Conservation (phyloP, 192 early-diverging fungal species). For the Coemansia sp. region DNA sequence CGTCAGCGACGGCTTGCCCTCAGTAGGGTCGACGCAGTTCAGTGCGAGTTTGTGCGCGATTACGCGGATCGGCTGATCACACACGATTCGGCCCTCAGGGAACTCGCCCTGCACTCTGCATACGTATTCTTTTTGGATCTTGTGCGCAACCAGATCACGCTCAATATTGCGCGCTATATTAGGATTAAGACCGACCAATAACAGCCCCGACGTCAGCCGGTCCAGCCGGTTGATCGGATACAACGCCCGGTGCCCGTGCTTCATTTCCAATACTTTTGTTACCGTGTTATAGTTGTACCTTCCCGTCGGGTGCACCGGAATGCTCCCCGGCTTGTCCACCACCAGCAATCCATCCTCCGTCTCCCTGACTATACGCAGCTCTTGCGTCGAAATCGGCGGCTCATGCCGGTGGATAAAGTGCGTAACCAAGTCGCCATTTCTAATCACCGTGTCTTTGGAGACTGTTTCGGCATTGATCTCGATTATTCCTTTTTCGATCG, state of each 20-base stretch:
- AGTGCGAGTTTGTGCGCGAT: constrained; percentile 86
- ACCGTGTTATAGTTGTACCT: constrained; percentile 89
- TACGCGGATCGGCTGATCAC: constrained; percentile 80
- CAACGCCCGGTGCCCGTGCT: constrained; percentile 59
- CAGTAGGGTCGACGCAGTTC: constrained; percentile 72
- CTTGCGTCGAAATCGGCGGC: constrained; percentile 74
- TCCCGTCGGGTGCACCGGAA: constrained; percentile 81
- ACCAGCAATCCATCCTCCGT: constrained; percentile 70
- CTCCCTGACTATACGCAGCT: constrained; percentile 64
- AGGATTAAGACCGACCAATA: constrained; percentile 70
- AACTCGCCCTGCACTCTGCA: constrained; percentile 87
- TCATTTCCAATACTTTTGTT: constrained; percentile 64
- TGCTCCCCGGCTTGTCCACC: constrained; percentile 86
- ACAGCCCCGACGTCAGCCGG: constrained; percentile 88
- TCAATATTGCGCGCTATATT: constrained; percentile 65
- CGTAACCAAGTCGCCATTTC: constrained; percentile 76
- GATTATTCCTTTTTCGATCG: constrained; percentile 81
- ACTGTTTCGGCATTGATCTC: constrained; percentile 70
- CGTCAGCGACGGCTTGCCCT: constrained; percentile 84
- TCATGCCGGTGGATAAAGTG: constrained; percentile 94
- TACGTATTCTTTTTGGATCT: constrained; percentile 85
- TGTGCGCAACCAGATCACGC: constrained; percentile 61
- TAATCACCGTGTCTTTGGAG: constrained; percentile 60
- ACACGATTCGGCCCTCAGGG: constrained; percentile 61
- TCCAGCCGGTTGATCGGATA: constrained; percentile 87